phyloP scores from a whole-genome alignment of 1,139 yeast genomes.

The Kurtzmaniella natalensis region DNA sequence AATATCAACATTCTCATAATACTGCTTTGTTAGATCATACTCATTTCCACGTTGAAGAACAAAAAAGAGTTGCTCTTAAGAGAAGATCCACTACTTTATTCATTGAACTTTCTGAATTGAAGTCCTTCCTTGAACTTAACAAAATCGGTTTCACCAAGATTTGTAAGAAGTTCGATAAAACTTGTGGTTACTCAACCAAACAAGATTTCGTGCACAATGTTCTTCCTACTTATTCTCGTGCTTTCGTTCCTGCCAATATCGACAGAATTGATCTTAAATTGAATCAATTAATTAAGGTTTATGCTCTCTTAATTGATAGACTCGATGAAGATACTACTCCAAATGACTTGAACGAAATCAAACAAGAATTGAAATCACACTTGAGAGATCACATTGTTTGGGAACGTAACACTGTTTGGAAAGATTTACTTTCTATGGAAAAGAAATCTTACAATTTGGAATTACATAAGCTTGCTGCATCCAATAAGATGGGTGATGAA shows the following conservation, averaged over 20 bases:
- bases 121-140: constrained; percentile 74
- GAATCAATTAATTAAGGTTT: constrained; percentile 46
- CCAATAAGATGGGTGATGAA: constrained; percentile 32
- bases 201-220: constrained; percentile 45
- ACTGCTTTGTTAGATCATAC: constrained; percentile 41
- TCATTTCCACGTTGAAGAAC: constrained; percentile 46
- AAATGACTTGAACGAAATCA: constrained; percentile 47
- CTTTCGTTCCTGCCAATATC: constrained; percentile 44
- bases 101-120: constrained; percentile 77
- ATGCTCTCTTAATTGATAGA: constrained; percentile 37
- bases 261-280: constrained; percentile 41
- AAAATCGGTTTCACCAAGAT: constrained; percentile 67
- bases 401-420: constrained; percentile 97
- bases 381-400: constrained; percentile 90
- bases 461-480: constrained; percentile 22
- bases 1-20: constrained; percentile 20
- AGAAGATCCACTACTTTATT: constrained; percentile 62
- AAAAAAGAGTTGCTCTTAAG: constrained; percentile 61
- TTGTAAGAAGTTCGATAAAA: constrained; percentile 85
- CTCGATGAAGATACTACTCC: constrained; percentile 23
- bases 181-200: constrained; percentile 59
- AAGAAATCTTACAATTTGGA: constrained; percentile 44
- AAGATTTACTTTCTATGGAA: constrained; percentile 87
- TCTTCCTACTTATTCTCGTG: constrained; percentile 37
- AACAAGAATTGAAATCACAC: constrained; percentile 66